Evolutionary conservation across 257 asterid genomes (phyloP).

Genomic region (Solanum megistacrolobum): DNA sequence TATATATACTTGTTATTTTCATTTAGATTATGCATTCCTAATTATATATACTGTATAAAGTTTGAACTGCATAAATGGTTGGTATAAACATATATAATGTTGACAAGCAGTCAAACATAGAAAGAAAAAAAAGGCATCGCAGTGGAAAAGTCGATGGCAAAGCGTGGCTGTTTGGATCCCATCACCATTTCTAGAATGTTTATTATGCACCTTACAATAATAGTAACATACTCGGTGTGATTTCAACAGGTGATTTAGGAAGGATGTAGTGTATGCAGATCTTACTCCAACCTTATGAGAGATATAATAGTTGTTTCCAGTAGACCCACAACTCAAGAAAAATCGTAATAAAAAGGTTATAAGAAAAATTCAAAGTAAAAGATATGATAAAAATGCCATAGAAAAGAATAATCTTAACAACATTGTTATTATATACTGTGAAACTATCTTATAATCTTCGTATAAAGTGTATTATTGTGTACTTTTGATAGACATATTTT

Average conservation of each 20-base stretch:
- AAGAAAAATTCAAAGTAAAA: not conserved
- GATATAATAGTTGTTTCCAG: fast-evolving
- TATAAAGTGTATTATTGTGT: not conserved
- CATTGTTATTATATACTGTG: not conserved
- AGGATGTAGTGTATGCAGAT: not conserved
- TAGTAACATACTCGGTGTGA: not conserved
- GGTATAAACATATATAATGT: not conserved
- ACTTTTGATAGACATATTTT: not conserved
- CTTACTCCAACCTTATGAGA: not conserved
- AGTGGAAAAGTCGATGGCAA: not conserved
- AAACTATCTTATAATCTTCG: not conserved
- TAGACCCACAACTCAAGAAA: fast-evolving
- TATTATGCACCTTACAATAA: not conserved
- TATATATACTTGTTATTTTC: not conserved
- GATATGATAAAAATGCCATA: not conserved
- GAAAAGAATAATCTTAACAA: not conserved
- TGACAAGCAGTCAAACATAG: not conserved
- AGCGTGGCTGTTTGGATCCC: not conserved
- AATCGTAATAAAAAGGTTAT: not conserved
- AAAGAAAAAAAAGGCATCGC: not conserved
- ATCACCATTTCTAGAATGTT: not conserved
- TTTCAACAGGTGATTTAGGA: not conserved
- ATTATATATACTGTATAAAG: not conserved
- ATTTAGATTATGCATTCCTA: not conserved
- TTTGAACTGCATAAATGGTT: not conserved